Conservation (phyloP, 2,329 filamentous ascomycete genomes). For the Colletotrichum sp. region DNA sequence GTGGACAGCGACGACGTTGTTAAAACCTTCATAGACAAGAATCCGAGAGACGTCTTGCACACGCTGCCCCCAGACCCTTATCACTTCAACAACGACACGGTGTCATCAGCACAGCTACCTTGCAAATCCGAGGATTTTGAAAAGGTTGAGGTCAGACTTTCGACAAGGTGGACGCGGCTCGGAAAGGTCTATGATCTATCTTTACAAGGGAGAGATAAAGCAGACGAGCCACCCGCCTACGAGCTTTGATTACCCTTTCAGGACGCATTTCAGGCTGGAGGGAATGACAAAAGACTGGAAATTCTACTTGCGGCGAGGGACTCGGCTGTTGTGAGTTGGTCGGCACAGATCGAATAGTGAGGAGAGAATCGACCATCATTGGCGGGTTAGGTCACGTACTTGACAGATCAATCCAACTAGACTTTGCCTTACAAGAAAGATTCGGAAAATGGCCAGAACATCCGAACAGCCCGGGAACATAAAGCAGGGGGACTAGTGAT, state of each 20-base stretch:
- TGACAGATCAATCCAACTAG: not conserved
- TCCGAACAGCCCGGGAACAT: not conserved
- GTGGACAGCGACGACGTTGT: not conserved
- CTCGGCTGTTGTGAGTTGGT: not conserved
- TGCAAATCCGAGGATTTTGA: not conserved
- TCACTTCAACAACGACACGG: not conserved
- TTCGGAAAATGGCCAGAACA: rapidly evolving
- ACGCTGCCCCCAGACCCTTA: rapidly evolving
- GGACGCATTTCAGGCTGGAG: too few relatives aligned
- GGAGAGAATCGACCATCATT: not conserved
- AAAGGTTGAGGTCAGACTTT: not conserved
- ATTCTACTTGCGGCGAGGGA: not conserved
- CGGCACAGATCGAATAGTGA: not conserved
- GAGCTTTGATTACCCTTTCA: not conserved
- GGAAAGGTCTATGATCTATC: not conserved
- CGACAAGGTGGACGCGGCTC: not conserved
- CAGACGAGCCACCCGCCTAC: not conserved
- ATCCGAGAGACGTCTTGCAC: rapidly evolving
- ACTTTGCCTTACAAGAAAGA: not conserved
- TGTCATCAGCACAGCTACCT: not conserved
- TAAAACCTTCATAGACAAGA: not conserved
- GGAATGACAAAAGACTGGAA: rapidly evolving
- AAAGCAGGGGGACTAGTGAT: not conserved
- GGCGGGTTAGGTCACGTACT: not conserved
- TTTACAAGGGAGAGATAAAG: not conserved